Base-by-base conservation (phyloP, 2,329 filamentous ascomycete species). In the Massarina eburnea region DNA sequence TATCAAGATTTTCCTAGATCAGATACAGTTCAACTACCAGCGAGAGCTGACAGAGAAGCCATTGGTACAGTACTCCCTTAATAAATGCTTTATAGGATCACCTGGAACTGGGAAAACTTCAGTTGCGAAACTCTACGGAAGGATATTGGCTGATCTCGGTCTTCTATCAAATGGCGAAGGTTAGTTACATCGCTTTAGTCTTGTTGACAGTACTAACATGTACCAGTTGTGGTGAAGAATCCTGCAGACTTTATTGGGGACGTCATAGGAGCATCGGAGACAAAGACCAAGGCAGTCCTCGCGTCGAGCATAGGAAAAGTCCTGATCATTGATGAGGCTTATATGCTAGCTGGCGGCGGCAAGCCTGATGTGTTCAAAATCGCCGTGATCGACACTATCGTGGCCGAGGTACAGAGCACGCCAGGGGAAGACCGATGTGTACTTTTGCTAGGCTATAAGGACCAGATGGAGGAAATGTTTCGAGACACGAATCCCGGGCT, bases 81-180 rank as follows among this genome's bases (percentile, higher is more conserved):
- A 90, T 61, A 75, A 78, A 7, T 80, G 89, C 1, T 89, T 91
- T 44, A 61, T 90, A 0, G 88, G 88, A 0, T 80, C 76, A 1
- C 88, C 88, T 0, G 88, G 88, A 0, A 91, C 88, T 0, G 87
- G 88, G 0, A 91, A 91, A 57, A 91, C 88, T 0, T 84, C 85
- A 0, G 83, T 91, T 0, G 88, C 85, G 0, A 89, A 87, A 60
- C 67, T 89, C 0, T 91, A 90, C 52, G 87, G 84, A 0, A 70
- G 76, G 30, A 84, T 91, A 2, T 72, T 91, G 1, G 82, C 79
- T 0, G 81, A 88, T 43, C 66, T 91, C 4, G 86, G 86, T 0
- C 54, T 88, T 2, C 63, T 91, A 0, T 85, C 80, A 0, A 87
- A 81, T 19, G 83, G 85, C 0, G 86, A 90, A 75, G 80, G 81